Evolutionary conservation across 1,284 basidiomycete genomes (phyloP), one percentile per base, ranked within the genome.

Genomic region (Neonothopanus nambi): DNA sequence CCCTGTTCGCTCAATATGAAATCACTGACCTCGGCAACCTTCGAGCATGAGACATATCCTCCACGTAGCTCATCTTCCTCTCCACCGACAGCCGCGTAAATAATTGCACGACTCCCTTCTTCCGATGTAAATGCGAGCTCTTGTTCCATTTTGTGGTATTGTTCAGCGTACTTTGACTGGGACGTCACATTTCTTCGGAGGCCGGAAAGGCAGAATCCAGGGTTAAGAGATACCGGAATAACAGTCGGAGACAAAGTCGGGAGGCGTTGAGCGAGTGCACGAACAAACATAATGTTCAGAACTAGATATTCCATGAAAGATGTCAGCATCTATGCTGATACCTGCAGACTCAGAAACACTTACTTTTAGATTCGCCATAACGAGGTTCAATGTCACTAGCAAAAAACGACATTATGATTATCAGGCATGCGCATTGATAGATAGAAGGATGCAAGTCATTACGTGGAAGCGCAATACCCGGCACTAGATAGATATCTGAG

Each of bases 191-290:
- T 58, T 26, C 71, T 67, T 2, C 65, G 63, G 3, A 84, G 59
- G 13, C 67, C 65, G 8, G 81, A 79, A 43, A 64, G 51, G 63
- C 80, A 82, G 55, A 69, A 77, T 0, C 81, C 80, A 5, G 80
- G 81, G 44, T 72, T 72, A 33, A 77, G 71, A 15, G 70, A 40
- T 44, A 67, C 65, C 42, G 70, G 61, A 21, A 73, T 70, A 13
- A 78, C 61, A 0, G 70, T 64, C 36, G 71, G 51, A 20, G 56
- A 54, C n/a, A 57, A 55, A 37, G 71, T 55, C 0, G 69, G 51
- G 5, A 79, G 67, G 30, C 65, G 70, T 4, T 68, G 65, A 5
- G 65, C 66, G 1, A 80, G 62, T 6, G 71, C 72, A 9, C 72
- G 75, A 11, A 65, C 63, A 59, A 79, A 75, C 45, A 78, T 64